Evolutionary conservation across 306 rosid species (phyloP), one percentile per base, ranked within the genome.

Genomic region (Gynostemma pentaphyllum): DNA sequence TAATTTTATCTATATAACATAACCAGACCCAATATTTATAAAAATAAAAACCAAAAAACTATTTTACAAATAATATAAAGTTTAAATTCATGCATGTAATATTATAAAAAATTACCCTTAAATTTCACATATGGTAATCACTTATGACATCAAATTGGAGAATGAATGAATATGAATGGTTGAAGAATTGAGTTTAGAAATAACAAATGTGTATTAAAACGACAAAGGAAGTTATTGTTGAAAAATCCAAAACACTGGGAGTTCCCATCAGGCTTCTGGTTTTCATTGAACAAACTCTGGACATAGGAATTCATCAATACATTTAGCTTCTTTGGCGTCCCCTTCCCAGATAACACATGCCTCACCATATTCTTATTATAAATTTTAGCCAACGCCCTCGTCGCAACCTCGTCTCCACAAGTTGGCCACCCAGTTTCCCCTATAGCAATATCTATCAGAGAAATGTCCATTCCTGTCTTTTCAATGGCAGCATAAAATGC

Each of bases 361-460:
- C 18, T 9, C 23, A 40, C 2, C 27, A 77, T 70, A 22, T 67
- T 77, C 29, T 15, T 44, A 52, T 74, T 80, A n/a, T 72, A 77
- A 0, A 69, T 53, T 4, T 50, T 55, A 1, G 79, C 81, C 14
- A 74, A 34, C 2, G 14, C 13, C 5, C 23, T 15, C 0, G 72
- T 74, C 7, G 74, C 70, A 22, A 24, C 40, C 2, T 68, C 79
- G 27, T 66, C 51, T 0, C 85, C 83, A 3, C 39, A 70, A 0
- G 85, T 66, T 2, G 83, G 82, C 84, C 82, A 79, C 0, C 84
- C 82, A 9, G 57, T 76, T 46, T 76, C 84, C 0, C 76, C 59
- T 8, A 79, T 74, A 8, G 46, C 78, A 29, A 79, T n/a, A n/a
- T n/a, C n/a, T n/a, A n/a, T n/a, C 5, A 0, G 7, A 1, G 15